Percentiles rank a stretch among this genome's conserved stretches.
Evolutionary conservation across 1,284 basidiomycete genomes (phyloP).

Genomic region (Pseudozyma sp.): DNA sequence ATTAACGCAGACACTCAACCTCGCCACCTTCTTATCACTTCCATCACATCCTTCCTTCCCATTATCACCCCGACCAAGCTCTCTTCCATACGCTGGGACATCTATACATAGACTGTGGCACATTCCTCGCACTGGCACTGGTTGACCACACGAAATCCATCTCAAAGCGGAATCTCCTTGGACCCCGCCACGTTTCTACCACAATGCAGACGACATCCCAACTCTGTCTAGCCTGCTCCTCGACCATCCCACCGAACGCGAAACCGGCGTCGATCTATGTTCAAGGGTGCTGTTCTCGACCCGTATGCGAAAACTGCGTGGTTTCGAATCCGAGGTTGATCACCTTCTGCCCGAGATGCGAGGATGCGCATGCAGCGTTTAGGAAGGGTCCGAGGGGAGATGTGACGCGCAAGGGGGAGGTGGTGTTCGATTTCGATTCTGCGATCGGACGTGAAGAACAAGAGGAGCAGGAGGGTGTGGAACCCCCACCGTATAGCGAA

Average conservation of each 20-base stretch:
- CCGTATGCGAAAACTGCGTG: slow-evolving; percentile 39
- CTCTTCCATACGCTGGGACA: background rate
- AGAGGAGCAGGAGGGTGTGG: background rate
- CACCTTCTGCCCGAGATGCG: slow-evolving; percentile 55
- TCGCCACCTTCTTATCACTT: background rate
- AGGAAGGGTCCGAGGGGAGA: slow-evolving; percentile 46
- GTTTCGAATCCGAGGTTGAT: slow-evolving; percentile 28
- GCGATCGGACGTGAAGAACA: background rate
- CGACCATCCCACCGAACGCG: slow-evolving; percentile 22
- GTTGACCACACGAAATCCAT: background rate
- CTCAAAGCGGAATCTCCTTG: slow-evolving; percentile 4
- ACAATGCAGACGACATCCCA: slow-evolving; percentile 10
- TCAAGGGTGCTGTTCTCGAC: slow-evolving; percentile 45
- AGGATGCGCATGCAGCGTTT: slow-evolving; percentile 45
- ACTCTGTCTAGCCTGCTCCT: slow-evolving; percentile 42
- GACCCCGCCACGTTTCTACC: too few relatives aligned
- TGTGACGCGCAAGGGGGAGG: slow-evolving; percentile 42
- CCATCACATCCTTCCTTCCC: background rate
- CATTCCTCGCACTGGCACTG: too few relatives aligned
- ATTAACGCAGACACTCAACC: background rate
- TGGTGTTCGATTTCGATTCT: slow-evolving; percentile 38
- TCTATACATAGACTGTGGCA: too few relatives aligned
- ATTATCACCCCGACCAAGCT: background rate
- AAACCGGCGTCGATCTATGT: slow-evolving; percentile 29
- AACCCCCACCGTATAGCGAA: slow-evolving; percentile 34